phyloP scores from a whole-genome alignment of 805 yeast genomes.

The Clavispora fructus region DNA sequence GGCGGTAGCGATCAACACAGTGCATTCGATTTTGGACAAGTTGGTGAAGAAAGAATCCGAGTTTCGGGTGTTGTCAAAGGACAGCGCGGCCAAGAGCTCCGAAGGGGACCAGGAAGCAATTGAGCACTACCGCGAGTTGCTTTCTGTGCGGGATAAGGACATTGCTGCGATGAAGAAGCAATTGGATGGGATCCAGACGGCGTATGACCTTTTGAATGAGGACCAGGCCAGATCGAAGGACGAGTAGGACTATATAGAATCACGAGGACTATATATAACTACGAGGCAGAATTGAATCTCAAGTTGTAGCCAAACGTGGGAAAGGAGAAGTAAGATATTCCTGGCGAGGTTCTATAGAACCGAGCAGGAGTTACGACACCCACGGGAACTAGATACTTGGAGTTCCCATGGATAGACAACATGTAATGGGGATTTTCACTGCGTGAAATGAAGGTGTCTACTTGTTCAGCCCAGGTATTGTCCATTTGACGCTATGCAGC shows the following conservation, averaged over 20 bases:
- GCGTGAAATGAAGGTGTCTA: too few species aligned
- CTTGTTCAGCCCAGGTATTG: too few species aligned
- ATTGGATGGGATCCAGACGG: slow-evolving; percentile 44
- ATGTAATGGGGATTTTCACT: too few species aligned
- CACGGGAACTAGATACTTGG: too few species aligned
- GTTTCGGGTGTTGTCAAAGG: slow-evolving; percentile 17
- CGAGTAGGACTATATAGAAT: slow-evolving; percentile 7
- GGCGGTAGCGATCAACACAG: slow-evolving; percentile 49
- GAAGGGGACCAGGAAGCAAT: slow-evolving; percentile 19
- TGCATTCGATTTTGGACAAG: slow-evolving; percentile 47
- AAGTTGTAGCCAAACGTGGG: too few species aligned
- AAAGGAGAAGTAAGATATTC: too few species aligned
- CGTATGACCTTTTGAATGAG: slow-evolving; percentile 39
- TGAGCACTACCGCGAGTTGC: slow-evolving; percentile 29
- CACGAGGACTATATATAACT: not conserved
- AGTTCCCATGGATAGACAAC: too few species aligned
- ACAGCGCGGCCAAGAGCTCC: not conserved
- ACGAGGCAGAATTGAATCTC: too few species aligned
- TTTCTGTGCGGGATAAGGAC: slow-evolving; percentile 39
- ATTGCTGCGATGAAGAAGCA: slow-evolving; percentile 46
- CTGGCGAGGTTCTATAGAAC: too few species aligned
- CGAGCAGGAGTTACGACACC: too few species aligned
- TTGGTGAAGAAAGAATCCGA: slow-evolving; percentile 42
- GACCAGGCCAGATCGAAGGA: slow-evolving; percentile 10
- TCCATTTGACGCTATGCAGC: too few species aligned